phyloP scores from a whole-genome alignment of 2,329 filamentous ascomycete species.

The Chrysoporthe cubensis region DNA sequence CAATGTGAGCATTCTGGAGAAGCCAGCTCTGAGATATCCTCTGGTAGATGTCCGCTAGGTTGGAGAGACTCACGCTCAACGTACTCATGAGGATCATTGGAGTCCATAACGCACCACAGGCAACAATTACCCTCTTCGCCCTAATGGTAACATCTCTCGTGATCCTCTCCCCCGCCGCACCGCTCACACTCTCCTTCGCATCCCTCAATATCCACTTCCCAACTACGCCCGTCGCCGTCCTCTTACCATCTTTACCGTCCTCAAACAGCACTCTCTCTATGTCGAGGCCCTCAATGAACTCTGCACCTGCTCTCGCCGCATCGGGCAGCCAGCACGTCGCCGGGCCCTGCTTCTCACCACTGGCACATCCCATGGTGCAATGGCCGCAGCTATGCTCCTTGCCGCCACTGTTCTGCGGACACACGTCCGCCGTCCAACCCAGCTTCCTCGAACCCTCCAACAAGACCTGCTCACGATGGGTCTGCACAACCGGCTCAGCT shows the following conservation, averaged over 20 bases:
- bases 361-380: slow-evolving; percentile 64
- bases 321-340: slow-evolving; percentile 78
- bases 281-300: slow-evolving; percentile 82
- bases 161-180: slow-evolving; percentile 47
- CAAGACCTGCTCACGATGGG: slow-evolving; percentile 71
- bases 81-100: slow-evolving; percentile 75
- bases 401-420: slow-evolving; percentile 80
- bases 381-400: slow-evolving; percentile 74
- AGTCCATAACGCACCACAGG: slow-evolving; percentile 75
- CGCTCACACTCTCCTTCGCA: slow-evolving; percentile 59
- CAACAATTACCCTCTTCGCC: slow-evolving; percentile 81
- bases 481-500: slow-evolving; percentile 69
- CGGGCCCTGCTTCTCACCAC: slow-evolving; percentile 78
- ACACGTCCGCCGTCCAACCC: slow-evolving; percentile 69
- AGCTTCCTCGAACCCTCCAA: slow-evolving; percentile 75
- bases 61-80: slow-evolving; percentile 60
- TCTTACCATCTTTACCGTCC: slow-evolving; percentile 51
- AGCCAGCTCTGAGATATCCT: slow-evolving; percentile 17
- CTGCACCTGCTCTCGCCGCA: slow-evolving; percentile 74
- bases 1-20: slow-evolving; percentile 70
- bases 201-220: slow-evolving; percentile 79
- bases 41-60: no score
- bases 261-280: slow-evolving; percentile 71
- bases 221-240: slow-evolving; percentile 69
- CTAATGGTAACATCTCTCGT: slow-evolving; percentile 70